phyloP scores from a whole-genome alignment of 805 yeast species.

The Myxozyma udenii region DNA sequence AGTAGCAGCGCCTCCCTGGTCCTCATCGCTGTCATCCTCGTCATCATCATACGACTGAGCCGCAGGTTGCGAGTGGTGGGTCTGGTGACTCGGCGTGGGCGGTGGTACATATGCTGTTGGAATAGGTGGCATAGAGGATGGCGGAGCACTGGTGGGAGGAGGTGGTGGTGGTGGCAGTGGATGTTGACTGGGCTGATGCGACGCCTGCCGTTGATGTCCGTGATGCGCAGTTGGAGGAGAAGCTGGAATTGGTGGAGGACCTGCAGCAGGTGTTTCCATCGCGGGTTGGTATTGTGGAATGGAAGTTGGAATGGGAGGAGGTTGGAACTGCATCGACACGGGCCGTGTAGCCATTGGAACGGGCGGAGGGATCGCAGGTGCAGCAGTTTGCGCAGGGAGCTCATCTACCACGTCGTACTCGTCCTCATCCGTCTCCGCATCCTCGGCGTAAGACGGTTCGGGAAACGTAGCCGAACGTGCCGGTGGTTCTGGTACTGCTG shows the following conservation, averaged over 20 bases:
- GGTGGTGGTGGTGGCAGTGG: slow-evolving; percentile 15
- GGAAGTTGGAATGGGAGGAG: slow-evolving; percentile 24
- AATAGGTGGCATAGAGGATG: slow-evolving; percentile 23
- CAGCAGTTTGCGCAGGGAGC: not conserved
- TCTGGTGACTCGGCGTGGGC: slow-evolving; percentile 18
- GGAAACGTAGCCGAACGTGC: too few species aligned
- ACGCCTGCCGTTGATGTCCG: not conserved
- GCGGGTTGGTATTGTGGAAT: too few species aligned
- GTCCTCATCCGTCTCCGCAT: slow-evolving; percentile 4
- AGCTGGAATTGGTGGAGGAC: not conserved
- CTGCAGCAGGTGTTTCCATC: slow-evolving; percentile 3
- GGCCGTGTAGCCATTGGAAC: slow-evolving; percentile 20
- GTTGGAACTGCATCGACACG: slow-evolving; percentile 12
- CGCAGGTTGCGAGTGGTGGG: not conserved
- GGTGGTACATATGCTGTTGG: slow-evolving; percentile 22
- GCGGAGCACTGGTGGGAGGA: slow-evolving; percentile 18
- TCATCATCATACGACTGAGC: slow-evolving; percentile 3
- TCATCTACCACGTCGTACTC: too few species aligned
- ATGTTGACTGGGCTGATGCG: not conserved
- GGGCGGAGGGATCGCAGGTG: slow-evolving; percentile 5
- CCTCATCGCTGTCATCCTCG: slow-evolving; percentile 2
- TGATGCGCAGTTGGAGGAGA: slow-evolving; percentile 4
- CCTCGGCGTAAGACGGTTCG: not conserved
- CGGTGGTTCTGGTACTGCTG: too few species aligned
- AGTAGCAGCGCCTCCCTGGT: slow-evolving; percentile 40